Conservation (phyloP, 2,329 filamentous ascomycete species). For the Neopestalotiopsis sp. region DNA sequence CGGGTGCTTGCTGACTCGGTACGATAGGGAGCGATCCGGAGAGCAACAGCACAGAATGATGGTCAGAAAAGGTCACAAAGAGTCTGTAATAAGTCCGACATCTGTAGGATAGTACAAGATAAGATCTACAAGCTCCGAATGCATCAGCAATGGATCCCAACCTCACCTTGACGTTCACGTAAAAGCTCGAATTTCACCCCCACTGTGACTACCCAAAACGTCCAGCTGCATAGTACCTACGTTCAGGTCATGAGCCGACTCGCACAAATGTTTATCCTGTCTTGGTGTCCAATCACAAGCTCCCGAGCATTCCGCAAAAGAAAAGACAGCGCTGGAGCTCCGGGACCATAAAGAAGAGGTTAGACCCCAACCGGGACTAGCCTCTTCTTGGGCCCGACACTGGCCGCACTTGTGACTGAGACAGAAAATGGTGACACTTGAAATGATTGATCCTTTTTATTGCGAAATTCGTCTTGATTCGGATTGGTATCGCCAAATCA, state of each 20-base stretch:
- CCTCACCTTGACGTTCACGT: background rate
- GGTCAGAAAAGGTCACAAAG: background rate
- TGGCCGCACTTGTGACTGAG: background rate
- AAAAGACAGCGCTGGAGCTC: background rate
- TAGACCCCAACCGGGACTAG: background rate
- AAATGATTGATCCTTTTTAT: background rate
- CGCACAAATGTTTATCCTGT: background rate
- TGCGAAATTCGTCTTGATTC: background rate
- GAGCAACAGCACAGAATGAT: background rate
- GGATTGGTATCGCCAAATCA: background rate
- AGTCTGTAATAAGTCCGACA: background rate
- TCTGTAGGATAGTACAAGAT: background rate
- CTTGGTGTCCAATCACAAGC: background rate
- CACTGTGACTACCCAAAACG: background rate
- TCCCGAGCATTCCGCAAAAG: background rate
- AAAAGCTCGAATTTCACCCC: conserved; percentile 1
- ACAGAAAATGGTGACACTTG: background rate
- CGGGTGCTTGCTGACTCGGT: background rate
- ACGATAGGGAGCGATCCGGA: background rate
- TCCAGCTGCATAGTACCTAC: conserved; percentile 1
- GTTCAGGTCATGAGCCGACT: background rate
- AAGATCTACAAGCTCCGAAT: background rate
- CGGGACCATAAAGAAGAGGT: background rate
- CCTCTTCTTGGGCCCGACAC: background rate
- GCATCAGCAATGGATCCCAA: conserved; percentile 1